Conservation (phyloP, 106 monocot genomes). For the Dendrobium huoshanense region DNA sequence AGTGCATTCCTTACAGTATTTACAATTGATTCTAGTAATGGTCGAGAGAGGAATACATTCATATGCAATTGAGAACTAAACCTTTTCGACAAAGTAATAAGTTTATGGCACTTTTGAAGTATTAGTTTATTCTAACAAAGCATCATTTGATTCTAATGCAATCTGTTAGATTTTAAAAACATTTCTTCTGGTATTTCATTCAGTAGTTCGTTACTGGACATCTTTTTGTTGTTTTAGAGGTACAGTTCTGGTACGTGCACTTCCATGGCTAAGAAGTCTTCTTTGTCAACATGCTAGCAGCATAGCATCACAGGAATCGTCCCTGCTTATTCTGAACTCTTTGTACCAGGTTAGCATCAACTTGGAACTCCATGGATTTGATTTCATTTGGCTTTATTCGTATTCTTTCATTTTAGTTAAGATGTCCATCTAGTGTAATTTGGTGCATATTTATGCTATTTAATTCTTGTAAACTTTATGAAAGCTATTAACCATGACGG, state of each 20-base stretch:
- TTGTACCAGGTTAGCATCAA: conserved; percentile 54
- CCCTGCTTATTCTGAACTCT: conserved; percentile 49
- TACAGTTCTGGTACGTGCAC: conserved; percentile 47
- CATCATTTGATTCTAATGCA: background rate
- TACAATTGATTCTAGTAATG: background rate
- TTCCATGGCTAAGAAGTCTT: conserved; percentile 73
- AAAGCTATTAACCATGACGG: background rate
- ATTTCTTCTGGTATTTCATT: background rate
- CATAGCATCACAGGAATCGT: conserved; percentile 72
- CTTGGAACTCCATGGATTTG: background rate
- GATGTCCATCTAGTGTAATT: background rate
- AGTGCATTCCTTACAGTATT: background rate
- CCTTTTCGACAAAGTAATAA: background rate
- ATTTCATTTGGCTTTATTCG: background rate
- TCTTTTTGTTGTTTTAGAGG: conserved; percentile 32
- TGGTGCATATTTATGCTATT: background rate
- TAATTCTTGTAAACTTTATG: background rate
- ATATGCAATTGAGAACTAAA: background rate
- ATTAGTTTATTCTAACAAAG: background rate
- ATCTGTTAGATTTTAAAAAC: background rate
- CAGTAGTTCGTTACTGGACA: background rate
- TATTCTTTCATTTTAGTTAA: background rate
- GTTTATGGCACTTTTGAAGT: background rate
- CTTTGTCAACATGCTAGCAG: conserved; percentile 65
- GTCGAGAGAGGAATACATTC: background rate